Base-by-base conservation (phyloP, 148 eudicot species). In the Agrostemma githago region DNA sequence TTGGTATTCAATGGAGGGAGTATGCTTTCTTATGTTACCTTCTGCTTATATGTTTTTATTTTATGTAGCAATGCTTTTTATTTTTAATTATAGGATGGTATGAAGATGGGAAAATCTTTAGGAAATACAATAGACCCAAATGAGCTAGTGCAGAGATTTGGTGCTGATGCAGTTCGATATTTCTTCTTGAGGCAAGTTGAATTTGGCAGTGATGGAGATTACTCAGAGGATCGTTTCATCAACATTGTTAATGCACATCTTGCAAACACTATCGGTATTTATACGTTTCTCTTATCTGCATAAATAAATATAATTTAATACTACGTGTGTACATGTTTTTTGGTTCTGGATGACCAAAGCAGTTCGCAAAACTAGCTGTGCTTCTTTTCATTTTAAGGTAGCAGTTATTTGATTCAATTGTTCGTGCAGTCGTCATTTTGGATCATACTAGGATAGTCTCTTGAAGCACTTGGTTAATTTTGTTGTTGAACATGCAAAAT, bases 101-200 rank as follows among this genome's bases (percentile, higher is more conserved):
- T 96, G 96, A 96, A 96, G 85, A 96, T 96, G 97, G 99, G 99
- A 26, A 96, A 96, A 80, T 92, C 99, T 66, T 84, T 92, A 58
- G 97, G 99, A 61, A 96, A 96, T 82, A 96, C 97, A 19, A 76
- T 96, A 76, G 96, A 96, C 79, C 96, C 99, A 71, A 96, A 89
- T 74, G 96, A 89, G 75, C 83, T 96, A 90, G 94, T 96, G 80
- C 83, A 86, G 64, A 90, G 83, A 78, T 96, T 89, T 84, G 97
- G 97, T 48, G 81, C 94, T 74, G 99, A 96, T 88, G 96, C 96
- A 67, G 97, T 96, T 56, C 84, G 99, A 79, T 96, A 96, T 80
- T 96, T 92, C 82, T 96, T 96, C 83, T 79, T 96, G n/a, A 88
- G 92, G 86, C 94, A 96, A 85, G 97, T 96, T 83, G 99, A 92